phyloP scores from a whole-genome alignment of 352 stramenopile species.

The Globisporangium megalacanthum region DNA sequence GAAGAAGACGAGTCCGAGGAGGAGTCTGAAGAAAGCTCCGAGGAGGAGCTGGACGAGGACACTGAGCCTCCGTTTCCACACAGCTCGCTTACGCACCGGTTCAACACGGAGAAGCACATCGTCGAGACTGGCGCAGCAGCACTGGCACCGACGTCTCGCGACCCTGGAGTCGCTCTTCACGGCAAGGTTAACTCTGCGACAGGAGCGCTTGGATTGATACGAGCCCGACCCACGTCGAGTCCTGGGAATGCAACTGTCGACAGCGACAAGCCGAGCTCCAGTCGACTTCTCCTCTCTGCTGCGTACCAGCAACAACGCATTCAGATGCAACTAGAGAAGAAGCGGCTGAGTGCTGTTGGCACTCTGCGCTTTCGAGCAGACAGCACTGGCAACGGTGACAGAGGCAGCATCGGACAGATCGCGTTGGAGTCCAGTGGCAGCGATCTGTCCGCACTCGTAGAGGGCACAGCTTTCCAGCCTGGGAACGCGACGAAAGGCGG shows the following conservation, averaged over 20 bases:
- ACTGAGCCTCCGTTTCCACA: neutral
- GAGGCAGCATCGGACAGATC: neutral
- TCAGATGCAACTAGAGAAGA: conserved; percentile 8
- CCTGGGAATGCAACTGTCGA: neutral
- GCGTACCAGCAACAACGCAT: conserved; percentile 16
- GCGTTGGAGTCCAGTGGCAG: neutral
- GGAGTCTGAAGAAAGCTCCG: neutral
- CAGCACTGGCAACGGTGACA: neutral
- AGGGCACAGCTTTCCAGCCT: conserved; percentile 3
- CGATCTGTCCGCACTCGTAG: neutral
- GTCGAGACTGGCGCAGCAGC: neutral
- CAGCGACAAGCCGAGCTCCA: neutral
- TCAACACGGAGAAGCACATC: conserved; percentile 10
- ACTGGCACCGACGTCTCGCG: neutral
- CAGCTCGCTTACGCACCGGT: conserved; percentile 12
- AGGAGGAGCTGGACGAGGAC: neutral
- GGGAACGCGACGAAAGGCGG: neutral
- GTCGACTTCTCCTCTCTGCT: neutral
- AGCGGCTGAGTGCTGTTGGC: conserved; percentile 23
- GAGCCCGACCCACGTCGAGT: neutral
- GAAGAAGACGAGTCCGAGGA: conserved; percentile 23
- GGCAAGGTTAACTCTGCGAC: conserved; percentile 10
- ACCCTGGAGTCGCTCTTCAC: neutral
- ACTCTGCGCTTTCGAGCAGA: conserved; percentile 19
- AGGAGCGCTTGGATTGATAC: neutral